Base-by-base conservation (phyloP, 2,329 filamentous ascomycete genomes). In the Colletotrichum shisoi region DNA sequence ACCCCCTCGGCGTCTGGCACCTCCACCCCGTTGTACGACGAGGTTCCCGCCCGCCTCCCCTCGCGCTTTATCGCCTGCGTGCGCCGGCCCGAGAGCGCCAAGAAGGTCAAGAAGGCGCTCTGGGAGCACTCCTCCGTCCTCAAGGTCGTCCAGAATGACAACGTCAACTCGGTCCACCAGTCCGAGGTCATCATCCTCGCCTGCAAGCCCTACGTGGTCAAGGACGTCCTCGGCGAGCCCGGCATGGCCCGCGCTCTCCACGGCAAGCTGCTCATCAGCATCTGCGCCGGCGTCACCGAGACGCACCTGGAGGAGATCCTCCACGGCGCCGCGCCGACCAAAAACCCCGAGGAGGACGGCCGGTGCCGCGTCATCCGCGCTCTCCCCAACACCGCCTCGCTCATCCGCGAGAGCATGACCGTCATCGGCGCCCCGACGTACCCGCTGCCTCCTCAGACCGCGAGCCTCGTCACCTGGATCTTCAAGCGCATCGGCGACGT, bases 301-400 rank as follows among this genome's bases (percentile, higher is more conserved):
- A 78, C 85, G 56, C 87, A 93, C 73, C 87, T 96, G 70, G 85
- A 89, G 73, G 79, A 80, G 17, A 84, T 86, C 39, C 78, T 94
- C 13, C 88, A 91, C 73, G 83, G 84, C 31, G 79, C 81, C 11
- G 78, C 83, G 21, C 81, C 83, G 44, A 77, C 79, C n/a, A 78
- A 82, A 69, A 78, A 80, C 71, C 76, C 80, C 17, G 78, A 79
- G 5, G 76, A 79, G 62, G 81, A 82, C 62, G 81, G 82, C 34
- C 79, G 82, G 45, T 91, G 87, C 77, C 82, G 85, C 48, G 84
- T 95, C 51, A 89, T 96, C 4, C 85, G 92, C 39, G 92, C 90
- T 62, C 93, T 96, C 87, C 92, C 92, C 72, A 96, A 96, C 80
- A 94, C 91, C 0, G 92, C 92, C 12, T 89, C 89, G 31, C 84